phyloP scores from a whole-genome alignment of 441 rosid species.

The Pelargonium myrrhifolium region DNA sequence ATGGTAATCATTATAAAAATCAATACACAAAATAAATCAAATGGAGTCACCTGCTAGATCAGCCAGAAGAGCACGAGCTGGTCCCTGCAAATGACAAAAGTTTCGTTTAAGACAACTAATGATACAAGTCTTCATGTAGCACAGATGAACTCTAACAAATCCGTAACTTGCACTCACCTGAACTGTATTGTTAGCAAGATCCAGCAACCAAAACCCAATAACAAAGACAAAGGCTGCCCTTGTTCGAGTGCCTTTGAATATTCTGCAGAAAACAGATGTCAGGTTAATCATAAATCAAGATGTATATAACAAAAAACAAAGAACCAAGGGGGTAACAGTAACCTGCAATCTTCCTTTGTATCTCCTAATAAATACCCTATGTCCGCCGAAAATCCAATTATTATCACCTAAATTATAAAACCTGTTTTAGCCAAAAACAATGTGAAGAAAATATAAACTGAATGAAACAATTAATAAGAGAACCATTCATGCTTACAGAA shows the following conservation, averaged over 20 bases:
- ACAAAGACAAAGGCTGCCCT: slow-evolving; percentile 80
- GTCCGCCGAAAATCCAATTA: slow-evolving; percentile 98
- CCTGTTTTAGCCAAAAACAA: slow-evolving; percentile 35
- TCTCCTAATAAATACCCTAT: slow-evolving; percentile 80
- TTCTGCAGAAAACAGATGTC: slow-evolving; percentile 35
- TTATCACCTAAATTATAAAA: slow-evolving; percentile 76
- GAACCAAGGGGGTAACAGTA: not conserved
- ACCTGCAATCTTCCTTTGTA: slow-evolving; percentile 85
- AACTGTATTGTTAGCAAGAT: slow-evolving; percentile 93
- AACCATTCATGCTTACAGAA: slow-evolving; percentile 53
- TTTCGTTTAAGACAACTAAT: not conserved
- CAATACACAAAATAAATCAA: not conserved
- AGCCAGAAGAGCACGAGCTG: slow-evolving; percentile 94
- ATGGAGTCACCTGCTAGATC: slow-evolving; percentile 64
- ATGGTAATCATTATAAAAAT: not conserved
- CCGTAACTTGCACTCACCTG: slow-evolving; percentile 40
- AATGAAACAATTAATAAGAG: slow-evolving; percentile 6
- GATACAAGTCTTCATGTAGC: not conserved
- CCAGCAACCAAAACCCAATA: slow-evolving; percentile 94
- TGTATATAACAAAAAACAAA: slow-evolving; percentile 10
- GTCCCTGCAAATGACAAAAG: slow-evolving; percentile 50
- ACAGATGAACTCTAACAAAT: not conserved
- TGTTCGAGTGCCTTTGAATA: slow-evolving; percentile 76
- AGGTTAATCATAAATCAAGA: not conserved
- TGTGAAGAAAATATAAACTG: slow-evolving; percentile 15